Evolutionary conservation across 306 rosid genomes (phyloP).

Genomic region (Oxytropis ochrocephala): DNA sequence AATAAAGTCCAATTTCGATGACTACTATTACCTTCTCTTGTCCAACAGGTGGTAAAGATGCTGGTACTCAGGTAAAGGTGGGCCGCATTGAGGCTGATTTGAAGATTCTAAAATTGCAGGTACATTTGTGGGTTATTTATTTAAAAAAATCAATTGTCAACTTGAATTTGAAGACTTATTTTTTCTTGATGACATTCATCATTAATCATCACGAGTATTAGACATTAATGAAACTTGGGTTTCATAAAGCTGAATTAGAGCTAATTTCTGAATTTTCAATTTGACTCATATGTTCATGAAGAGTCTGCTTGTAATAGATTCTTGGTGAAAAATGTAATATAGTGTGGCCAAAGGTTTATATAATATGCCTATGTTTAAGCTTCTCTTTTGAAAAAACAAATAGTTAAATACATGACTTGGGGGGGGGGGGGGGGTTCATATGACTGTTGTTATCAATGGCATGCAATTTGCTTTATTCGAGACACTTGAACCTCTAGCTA

Average conservation of each 20-base stretch:
- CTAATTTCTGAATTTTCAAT: not conserved
- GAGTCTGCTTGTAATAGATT: too few relatives aligned
- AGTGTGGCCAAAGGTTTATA: too few relatives aligned
- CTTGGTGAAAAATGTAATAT: too few relatives aligned
- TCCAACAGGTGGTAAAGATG: slow-evolving; percentile 48
- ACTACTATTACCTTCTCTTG: slow-evolving; percentile 11
- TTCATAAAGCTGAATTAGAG: not conserved
- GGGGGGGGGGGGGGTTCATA: too few relatives aligned
- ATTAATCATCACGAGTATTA: not conserved
- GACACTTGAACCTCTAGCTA: too few relatives aligned
- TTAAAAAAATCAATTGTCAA: not conserved
- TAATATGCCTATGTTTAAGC: too few relatives aligned
- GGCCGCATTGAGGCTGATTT: slow-evolving; percentile 87
- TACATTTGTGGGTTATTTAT: slow-evolving; percentile 16
- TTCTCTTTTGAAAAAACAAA: too few relatives aligned
- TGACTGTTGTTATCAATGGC: too few relatives aligned
- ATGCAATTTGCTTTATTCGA: too few relatives aligned
- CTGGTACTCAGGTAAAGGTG: slow-evolving; percentile 55
- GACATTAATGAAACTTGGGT: not conserved
- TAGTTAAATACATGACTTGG: too few relatives aligned
- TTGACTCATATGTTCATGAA: not conserved
- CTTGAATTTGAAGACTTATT: slow-evolving; percentile 13
- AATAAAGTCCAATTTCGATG: slow-evolving; percentile 7
- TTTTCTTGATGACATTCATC: not conserved
- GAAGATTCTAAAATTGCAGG: slow-evolving; percentile 89